Percentiles rank a stretch among this genome's conserved stretches.
These are phyloP conservation scores for Bipolaris bicolor DNA, from an alignment of 2,329 filamentous ascomycete species.

Conservation along the genomic window DNA sequence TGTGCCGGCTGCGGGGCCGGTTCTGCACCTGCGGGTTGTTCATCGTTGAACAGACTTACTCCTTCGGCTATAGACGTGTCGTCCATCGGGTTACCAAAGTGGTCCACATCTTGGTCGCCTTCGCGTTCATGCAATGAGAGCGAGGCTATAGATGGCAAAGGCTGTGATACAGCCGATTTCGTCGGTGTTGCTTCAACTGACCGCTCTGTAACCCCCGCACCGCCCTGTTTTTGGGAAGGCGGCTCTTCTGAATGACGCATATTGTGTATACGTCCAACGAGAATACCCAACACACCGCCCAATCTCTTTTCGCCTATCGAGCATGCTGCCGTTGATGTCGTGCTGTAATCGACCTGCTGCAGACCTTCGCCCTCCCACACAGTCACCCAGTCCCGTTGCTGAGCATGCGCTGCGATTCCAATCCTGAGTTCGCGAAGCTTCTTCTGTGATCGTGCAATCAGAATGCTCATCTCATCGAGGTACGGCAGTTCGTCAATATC, in stretches of 20 bases:
- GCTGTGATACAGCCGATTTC: constrained; percentile 25
- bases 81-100: constrained; percentile 35
- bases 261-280: constrained; percentile 72
- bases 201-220: constrained; percentile 22
- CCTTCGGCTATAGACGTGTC: constrained; percentile 34
- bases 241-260: constrained; percentile 50
- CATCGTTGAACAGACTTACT: constrained; percentile 31
- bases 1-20: constrained; percentile 14
- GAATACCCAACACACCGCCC: constrained; percentile 71
- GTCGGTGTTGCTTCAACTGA: constrained; percentile 22
- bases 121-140: constrained; percentile 39
- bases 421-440: constrained; percentile 74
- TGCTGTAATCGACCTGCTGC: constrained; percentile 67
- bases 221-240: constrained; percentile 14
- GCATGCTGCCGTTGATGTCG: constrained; percentile 58
- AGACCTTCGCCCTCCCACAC: constrained; percentile 68
- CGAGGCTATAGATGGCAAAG: constrained; percentile 26
- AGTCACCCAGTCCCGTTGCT: constrained; percentile 62
- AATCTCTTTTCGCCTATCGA: constrained; percentile 66
- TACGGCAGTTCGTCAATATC: constrained; percentile 85
- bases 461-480: constrained; percentile 78
- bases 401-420: constrained; percentile 67
- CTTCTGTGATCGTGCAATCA: constrained; percentile 73
- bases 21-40: constrained; percentile 20
- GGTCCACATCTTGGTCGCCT: constrained; percentile 34